Percentiles rank a stretch among this genome's conserved stretches.
phyloP scores from a whole-genome alignment of 2,329 filamentous ascomycete species.

The Bertia moriformis region DNA sequence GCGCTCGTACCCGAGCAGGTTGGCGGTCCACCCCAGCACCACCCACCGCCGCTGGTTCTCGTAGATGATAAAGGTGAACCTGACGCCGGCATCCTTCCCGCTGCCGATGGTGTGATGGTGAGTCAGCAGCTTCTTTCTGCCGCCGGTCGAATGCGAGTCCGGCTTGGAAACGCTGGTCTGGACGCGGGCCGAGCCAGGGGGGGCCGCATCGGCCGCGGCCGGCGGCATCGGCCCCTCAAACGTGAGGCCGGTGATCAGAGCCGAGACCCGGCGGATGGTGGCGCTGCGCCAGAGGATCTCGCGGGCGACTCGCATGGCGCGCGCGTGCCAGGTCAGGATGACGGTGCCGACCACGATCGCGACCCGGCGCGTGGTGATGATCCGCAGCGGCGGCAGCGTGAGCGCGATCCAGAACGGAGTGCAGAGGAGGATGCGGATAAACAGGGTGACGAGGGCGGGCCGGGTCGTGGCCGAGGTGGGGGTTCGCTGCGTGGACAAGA shows the following conservation, averaged over 20 bases:
- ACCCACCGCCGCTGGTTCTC: conserved; percentile 95
- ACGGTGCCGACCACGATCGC: conserved; percentile 77
- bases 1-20: conserved; percentile 78
- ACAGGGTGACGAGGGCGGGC: conserved; percentile 76
- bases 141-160: too few species aligned
- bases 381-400: conserved; percentile 66
- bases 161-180: conserved; percentile 8
- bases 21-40: conserved; percentile 86
- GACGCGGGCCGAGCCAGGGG: conserved; percentile 12
- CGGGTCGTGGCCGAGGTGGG: conserved; percentile 82
- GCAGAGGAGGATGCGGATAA: conserved; percentile 75
- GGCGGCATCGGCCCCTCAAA: conserved; percentile 38
- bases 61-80: conserved; percentile 91
- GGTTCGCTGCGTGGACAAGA: conserved; percentile 77
- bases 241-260: conserved; percentile 65
- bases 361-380: conserved; percentile 77
- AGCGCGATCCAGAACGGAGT: conserved; percentile 78
- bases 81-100: conserved; percentile 61
- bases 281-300: conserved; percentile 82
- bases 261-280: conserved; percentile 53
- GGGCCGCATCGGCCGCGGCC: conserved; percentile 13
- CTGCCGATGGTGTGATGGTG: conserved; percentile 20
- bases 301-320: conserved; percentile 69
- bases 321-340: conserved; percentile 80
- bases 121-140: conserved; percentile 11